phyloP scores from a whole-genome alignment of 2,329 filamentous ascomycete species.

The Pyricularia pennisetigena region DNA sequence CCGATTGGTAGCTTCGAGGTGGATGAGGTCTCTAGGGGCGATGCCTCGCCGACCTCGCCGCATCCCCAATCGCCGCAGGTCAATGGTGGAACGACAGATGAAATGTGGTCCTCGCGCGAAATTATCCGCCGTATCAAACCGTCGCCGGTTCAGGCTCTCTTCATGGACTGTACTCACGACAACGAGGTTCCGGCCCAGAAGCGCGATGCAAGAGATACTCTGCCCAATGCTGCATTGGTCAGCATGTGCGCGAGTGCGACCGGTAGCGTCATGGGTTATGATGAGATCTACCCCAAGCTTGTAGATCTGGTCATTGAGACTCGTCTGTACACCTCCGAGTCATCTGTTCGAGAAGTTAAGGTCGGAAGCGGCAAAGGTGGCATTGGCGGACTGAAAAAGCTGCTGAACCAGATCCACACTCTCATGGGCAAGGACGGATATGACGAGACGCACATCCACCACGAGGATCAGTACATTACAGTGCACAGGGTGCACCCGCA shows the following conservation, averaged over 20 bases:
- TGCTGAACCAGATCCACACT: conserved; percentile 89
- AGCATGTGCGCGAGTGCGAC: conserved; percentile 93
- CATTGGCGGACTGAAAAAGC: conserved; percentile 82
- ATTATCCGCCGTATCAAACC: conserved; percentile 73
- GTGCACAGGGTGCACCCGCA: conserved; percentile 91
- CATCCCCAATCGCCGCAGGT: conserved; percentile 10
- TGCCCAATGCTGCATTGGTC: conserved; percentile 88
- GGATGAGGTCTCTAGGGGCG: conserved; percentile 67
- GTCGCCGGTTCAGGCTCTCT: conserved; percentile 84
- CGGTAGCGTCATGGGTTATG: conserved; percentile 95
- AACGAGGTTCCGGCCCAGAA: conserved; percentile 96
- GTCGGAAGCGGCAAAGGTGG: conserved; percentile 66
- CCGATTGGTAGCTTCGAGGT: conserved; percentile 96
- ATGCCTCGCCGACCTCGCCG: conserved; percentile 25
- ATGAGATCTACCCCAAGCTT: conserved; percentile 88
- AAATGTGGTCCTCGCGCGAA: conserved; percentile 38
- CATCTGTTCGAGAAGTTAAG: conserved; percentile 46
- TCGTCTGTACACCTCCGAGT: conserved; percentile 69
- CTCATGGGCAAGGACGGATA: conserved; percentile 94
- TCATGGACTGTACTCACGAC: conserved; percentile 99
- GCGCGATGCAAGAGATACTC: conserved; percentile 83
- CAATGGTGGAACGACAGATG: conserved; percentile 17
- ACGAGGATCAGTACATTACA: conserved; percentile 92
- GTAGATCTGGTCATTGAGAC: conserved; percentile 92
- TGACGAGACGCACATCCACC: conserved; percentile 91